Evolutionary conservation across 306 rosid species (phyloP).

Genomic region (Prunus mongolica): DNA sequence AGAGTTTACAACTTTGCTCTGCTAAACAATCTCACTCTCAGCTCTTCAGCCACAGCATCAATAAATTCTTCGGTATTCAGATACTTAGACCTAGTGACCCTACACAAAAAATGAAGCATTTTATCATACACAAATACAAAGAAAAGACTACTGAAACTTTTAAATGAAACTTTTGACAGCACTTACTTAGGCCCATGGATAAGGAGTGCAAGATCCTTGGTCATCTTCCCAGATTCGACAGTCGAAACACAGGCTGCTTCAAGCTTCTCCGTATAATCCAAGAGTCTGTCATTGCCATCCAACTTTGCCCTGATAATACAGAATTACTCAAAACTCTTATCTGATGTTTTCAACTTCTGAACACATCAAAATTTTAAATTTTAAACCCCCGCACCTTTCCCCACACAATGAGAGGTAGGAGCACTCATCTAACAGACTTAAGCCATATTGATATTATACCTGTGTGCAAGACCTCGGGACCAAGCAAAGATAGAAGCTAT

Average conservation of each 20-base stretch:
- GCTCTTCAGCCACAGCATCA: constrained; percentile 71
- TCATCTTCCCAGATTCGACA: constrained; percentile 92
- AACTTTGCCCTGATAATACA: constrained; percentile 66
- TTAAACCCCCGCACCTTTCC: background rate
- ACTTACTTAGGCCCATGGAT: constrained; percentile 79
- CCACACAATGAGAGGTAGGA: background rate
- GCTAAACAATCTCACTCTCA: constrained; percentile 44
- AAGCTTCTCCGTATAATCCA: constrained; percentile 64
- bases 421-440: background rate
- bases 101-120: constrained; percentile 24
- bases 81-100: constrained; percentile 67
- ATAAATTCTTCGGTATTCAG: constrained; percentile 84
- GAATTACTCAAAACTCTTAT: background rate
- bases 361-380: background rate
- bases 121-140: background rate
- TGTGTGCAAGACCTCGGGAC: constrained; percentile 86
- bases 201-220: constrained; percentile 92
- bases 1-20: constrained; percentile 36
- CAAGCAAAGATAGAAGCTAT: constrained; percentile 97
- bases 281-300: constrained; percentile 64
- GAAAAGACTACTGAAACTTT: background rate
- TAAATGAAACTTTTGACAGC: background rate
- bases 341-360: background rate
- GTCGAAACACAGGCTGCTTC: constrained; percentile 76
- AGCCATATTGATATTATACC: constrained; percentile 34